A percentile compares a stretch with the other conserved stretches of the same genome.
These are phyloP conservation scores for Isoetes taiwanensis DNA, from an alignment of 75 land plant genomes.

Conservation along the genomic window DNA sequence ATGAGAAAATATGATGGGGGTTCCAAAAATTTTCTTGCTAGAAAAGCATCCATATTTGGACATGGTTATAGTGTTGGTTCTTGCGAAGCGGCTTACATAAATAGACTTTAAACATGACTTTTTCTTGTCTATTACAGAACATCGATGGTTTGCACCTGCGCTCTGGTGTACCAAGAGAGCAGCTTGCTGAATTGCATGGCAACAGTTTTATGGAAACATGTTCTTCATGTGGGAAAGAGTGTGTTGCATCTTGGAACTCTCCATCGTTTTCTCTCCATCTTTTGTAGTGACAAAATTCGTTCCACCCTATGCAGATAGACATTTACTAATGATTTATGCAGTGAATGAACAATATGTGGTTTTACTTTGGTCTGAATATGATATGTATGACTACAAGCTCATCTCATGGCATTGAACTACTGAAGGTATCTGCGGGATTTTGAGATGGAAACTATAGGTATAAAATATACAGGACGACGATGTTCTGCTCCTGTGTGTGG, in stretches of 20 bases:
- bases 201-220: slow-evolving; percentile 79
- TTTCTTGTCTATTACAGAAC: slow-evolving; percentile 35
- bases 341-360: neutral
- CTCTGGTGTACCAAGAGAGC: slow-evolving; percentile 78
- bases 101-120: too few species aligned
- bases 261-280: neutral
- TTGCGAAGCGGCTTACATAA: too few species aligned
- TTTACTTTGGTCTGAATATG: neutral
- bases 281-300: neutral
- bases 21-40: too few species aligned
- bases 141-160: slow-evolving; percentile 90
- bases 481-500: slow-evolving; percentile 50
- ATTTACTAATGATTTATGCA: too few species aligned
- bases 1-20: too few species aligned
- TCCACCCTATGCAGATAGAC: too few species aligned
- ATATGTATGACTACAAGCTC: too few species aligned
- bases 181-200: slow-evolving; percentile 89
- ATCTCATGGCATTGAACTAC: neutral
- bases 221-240: slow-evolving; percentile 36
- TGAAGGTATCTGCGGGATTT: slow-evolving; percentile 86
- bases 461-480: slow-evolving; percentile 79
- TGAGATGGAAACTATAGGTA: slow-evolving; percentile 88
- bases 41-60: too few species aligned
- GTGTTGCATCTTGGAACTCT: neutral
- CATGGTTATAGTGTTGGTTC: too few species aligned